A percentile compares a stretch with the other conserved stretches of the same genome.
Evolutionary conservation across 2,329 filamentous ascomycete genomes (phyloP).

Genomic region (Pestalotiopsis sp.): DNA sequence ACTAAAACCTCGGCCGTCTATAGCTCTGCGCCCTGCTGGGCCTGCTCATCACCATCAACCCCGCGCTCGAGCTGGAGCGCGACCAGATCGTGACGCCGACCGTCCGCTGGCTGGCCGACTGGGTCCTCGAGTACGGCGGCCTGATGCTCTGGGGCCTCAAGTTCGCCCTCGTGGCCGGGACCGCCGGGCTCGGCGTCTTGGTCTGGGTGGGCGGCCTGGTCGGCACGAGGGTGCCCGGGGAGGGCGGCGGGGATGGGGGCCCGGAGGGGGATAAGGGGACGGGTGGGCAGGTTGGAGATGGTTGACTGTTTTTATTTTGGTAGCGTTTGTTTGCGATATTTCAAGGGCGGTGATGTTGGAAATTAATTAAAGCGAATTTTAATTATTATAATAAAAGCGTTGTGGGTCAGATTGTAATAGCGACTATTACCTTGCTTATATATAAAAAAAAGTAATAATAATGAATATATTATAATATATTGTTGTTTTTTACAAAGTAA

Average conservation of each 20-base stretch:
- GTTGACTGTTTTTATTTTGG: not conserved
- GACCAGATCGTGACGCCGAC: conserved; percentile 43
- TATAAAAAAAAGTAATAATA: too few species aligned
- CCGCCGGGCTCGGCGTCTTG: not conserved
- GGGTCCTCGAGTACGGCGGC: conserved; percentile 16
- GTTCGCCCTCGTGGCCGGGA: conserved; percentile 30
- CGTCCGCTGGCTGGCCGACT: conserved; percentile 31
- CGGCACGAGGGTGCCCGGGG: conserved; percentile 7
- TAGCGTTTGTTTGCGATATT: too few species aligned
- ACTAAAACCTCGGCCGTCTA: not conserved
- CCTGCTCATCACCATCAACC: conserved; percentile 47
- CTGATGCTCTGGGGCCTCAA: conserved; percentile 22
- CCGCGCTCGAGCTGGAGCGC: conserved; percentile 46
- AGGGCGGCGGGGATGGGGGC: not conserved
- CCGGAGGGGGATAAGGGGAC: not conserved
- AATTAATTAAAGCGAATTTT: too few species aligned
- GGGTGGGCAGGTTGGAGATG: not conserved
- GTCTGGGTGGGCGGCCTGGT: conserved; percentile 4
- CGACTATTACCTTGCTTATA: too few species aligned
- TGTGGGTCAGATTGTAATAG: too few species aligned
- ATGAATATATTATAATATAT: too few species aligned
- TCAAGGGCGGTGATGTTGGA: too few species aligned
- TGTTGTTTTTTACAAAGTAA: too few species aligned
- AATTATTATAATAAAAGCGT: too few species aligned
- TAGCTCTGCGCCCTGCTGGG: conserved; percentile 31